phyloP scores from a whole-genome alignment of 1,139 yeast genomes.

The Hemisphaericaspora subhashii region DNA sequence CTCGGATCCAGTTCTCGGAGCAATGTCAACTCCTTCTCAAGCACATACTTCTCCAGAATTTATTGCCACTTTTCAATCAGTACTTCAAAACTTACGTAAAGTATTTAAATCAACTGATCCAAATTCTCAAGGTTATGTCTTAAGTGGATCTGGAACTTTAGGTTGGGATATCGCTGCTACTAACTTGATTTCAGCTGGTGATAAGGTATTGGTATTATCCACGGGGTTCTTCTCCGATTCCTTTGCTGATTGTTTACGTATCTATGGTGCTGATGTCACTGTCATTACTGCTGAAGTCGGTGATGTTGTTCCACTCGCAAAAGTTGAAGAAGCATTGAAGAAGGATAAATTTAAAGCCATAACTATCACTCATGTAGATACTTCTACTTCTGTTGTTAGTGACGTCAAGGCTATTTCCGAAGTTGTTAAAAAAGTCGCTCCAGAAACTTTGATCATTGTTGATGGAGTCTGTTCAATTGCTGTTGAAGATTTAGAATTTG shows the following conservation, averaged over 20 bases:
- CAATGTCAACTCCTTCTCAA: constrained; percentile 83
- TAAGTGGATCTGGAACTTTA: constrained; percentile 90
- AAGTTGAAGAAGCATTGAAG: constrained; percentile 55
- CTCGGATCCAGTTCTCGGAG: constrained; percentile 74
- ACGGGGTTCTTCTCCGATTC: constrained; percentile 94
- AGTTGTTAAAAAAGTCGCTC: constrained; percentile 63
- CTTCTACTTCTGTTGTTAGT: constrained; percentile 87
- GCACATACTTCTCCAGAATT: constrained; percentile 93
- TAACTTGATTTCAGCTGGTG: constrained; percentile 68
- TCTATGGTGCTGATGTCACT: constrained; percentile 70
- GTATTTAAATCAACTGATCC: constrained; percentile 71
- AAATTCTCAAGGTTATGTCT: constrained; percentile 71
- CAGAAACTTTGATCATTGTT: constrained; percentile 79
- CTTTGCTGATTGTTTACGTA: constrained; percentile 74
- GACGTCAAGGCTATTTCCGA: constrained; percentile 66
- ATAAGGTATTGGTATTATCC: constrained; percentile 73
- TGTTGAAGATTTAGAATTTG: constrained; percentile 82
- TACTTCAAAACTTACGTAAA: constrained; percentile 65
- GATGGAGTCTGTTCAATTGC: constrained; percentile 96
- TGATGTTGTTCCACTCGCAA: constrained; percentile 59
- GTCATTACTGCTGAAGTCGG: constrained; percentile 75
- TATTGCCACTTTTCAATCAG: constrained; percentile 68
- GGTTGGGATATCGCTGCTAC: constrained; percentile 94
- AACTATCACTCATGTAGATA: constrained; percentile 93
- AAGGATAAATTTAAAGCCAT: constrained; percentile 60